These are phyloP conservation scores for Trypanosoma vivax DNA, from an alignment of 208 protist genomes.

Conservation along the genomic window DNA sequence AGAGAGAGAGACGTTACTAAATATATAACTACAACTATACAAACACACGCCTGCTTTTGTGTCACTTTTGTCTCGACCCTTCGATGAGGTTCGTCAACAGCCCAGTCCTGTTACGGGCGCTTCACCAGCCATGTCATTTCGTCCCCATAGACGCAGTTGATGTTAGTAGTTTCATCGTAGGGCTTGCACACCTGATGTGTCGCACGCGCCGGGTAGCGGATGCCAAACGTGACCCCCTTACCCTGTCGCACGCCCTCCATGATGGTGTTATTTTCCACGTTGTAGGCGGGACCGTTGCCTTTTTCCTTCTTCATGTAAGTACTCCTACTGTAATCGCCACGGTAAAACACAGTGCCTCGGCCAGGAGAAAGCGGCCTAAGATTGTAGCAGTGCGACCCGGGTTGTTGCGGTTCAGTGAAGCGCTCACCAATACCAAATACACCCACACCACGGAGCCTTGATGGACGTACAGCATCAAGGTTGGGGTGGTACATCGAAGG, in stretches of 20 bases:
- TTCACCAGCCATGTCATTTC: constrained; percentile 56
- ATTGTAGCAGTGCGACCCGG: constrained; percentile 15
- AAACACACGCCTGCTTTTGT: background rate
- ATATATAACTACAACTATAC: background rate
- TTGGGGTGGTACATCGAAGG: constrained; percentile 19
- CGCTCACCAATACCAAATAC: constrained; percentile 15
- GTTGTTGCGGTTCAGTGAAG: background rate
- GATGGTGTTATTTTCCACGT: constrained; percentile 21
- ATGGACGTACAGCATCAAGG: constrained; percentile 20
- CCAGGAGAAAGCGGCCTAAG: constrained; percentile 2
- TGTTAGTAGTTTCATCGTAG: constrained; percentile 64
- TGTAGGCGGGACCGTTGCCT: constrained; percentile 1
- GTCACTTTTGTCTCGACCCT: background rate
- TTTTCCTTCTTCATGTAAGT: background rate
- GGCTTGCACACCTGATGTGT: constrained; percentile 62
- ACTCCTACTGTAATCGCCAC: constrained; percentile 31
- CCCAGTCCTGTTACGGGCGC: constrained; percentile 8
- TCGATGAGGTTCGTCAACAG: background rate
- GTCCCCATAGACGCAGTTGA: constrained; percentile 73
- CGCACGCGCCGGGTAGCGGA: constrained; percentile 70
- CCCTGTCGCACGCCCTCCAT: constrained; percentile 3
- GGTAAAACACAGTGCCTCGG: constrained; percentile 48
- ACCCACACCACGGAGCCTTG: constrained; percentile 3
- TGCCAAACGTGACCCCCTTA: constrained; percentile 68
- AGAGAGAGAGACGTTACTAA: no score